Evolutionary conservation across 208 protist species (phyloP).

Genomic region (Leishmania guyanensis): DNA sequence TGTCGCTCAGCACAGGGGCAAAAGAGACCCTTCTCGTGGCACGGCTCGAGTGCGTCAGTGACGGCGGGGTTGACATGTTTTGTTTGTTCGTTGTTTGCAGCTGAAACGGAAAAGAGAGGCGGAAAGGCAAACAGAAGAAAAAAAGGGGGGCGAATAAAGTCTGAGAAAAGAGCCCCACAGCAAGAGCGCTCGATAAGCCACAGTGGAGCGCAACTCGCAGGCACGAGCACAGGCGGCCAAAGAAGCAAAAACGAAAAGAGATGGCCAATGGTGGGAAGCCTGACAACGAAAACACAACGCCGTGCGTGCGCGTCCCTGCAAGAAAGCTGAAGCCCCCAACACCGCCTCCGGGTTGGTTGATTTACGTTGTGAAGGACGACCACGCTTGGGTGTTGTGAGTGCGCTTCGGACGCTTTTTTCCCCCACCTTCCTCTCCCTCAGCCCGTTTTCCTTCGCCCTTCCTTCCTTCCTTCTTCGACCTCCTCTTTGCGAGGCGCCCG

Average conservation of each 20-base stretch:
- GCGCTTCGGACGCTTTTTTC: background rate
- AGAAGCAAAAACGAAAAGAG: background rate
- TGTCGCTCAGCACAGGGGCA: background rate
- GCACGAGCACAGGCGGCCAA: background rate
- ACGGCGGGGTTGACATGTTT: background rate
- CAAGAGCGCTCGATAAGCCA: background rate
- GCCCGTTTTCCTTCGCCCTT: no score
- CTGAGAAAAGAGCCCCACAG: background rate
- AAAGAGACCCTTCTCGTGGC: background rate
- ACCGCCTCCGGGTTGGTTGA: background rate
- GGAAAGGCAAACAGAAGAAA: background rate
- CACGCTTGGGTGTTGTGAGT: background rate
- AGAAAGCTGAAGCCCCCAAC: background rate
- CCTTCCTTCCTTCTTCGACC: background rate
- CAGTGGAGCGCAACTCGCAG: background rate
- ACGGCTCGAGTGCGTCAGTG: background rate
- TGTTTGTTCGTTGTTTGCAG: background rate
- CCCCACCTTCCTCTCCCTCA: background rate
- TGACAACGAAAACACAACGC: background rate
- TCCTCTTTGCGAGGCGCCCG: background rate
- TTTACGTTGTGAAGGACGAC: background rate
- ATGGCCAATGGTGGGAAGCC: background rate
- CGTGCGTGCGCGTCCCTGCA: background rate
- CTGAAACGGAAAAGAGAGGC: background rate
- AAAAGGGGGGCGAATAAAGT: background rate